Base-by-base conservation (phyloP, 2,329 filamentous ascomycete genomes). In the Teratosphaeria nubilosa region DNA sequence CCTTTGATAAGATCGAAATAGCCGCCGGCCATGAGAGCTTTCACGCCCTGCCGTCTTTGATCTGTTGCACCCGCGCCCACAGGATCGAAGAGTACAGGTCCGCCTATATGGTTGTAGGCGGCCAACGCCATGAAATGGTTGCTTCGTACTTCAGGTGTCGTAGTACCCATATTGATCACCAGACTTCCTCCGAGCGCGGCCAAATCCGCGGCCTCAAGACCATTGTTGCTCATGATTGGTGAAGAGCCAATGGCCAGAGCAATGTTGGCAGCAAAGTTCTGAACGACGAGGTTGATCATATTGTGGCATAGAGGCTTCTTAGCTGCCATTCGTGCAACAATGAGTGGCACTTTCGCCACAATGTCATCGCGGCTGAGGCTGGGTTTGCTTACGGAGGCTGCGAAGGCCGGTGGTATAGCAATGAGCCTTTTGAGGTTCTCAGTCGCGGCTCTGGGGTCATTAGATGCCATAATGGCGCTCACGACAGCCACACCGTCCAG, bases 201-300 rank as follows among this genome's bases (percentile, higher is more conserved):
- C n/a, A 97, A 80, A 68, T 96, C 91, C 7, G 75, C 71, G 0
- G 91, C 91, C 77, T 97, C 92, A 55, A 85, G 82, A 27, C 86
- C 88, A 67, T 91, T 88, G 72, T 89, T 91, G 7, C 91, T 86
- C 92, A 97, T 97, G 73, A 96, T 96, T 45, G 92, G 92, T 22
- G 88, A 94, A 13, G 88, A 88, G 37, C 92, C 92, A 56, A 95
- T 80, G 34, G 87, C 84, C 16, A 96, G 80, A 45, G 90, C 90
- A 2, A 96, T 86, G 69, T 95, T 96, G 56, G 94, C 92, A 16
- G 91, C 89, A 68, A 97, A 88, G 75, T 96, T 96, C 69, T 96
- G 91, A 24, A 96, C 92, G 0, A 97, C 92, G 56, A 91, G 80
- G 71, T 97, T 97, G 56, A 94, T 97, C 90, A 97, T 97, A 75